Evolutionary conservation across 139 green algal species (phyloP), one percentile per base, ranked within the genome.

Genomic region (Eudorina sp.): DNA sequence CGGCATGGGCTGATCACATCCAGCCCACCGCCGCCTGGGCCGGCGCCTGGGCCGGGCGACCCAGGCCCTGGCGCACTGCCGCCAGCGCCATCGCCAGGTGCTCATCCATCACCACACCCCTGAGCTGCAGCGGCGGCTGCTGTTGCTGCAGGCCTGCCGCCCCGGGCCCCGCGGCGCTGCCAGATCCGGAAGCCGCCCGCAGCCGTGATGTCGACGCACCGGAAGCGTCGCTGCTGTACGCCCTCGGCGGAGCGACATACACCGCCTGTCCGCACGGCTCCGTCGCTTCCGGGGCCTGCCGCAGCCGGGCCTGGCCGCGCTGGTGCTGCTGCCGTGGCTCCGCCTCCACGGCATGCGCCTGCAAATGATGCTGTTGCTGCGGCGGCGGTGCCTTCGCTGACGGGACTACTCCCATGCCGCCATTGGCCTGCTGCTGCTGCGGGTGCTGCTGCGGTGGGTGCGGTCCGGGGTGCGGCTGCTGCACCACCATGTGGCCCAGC

Each of bases 401-500:
- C n/a, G n/a, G n/a, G n/a, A n/a, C n/a, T n/a, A n/a, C 58, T 29
- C 18, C n/a, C 18, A 27, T 27, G 58, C 58, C n/a, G 58, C 58
- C 9, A 43, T 51, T 48, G 73, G 1, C 38, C 3, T 62, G 45
- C 38, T 60, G 43, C 27, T 3, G 43, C 27, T 60, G 72, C 27
- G 3, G 43, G 9, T 58, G 73, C 2, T 81, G 73, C 45, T 64
- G 45, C 1, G 43, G 25, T 6, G 13, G 45, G 11, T 64, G 73
- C 2, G 27, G 73, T 14, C 7, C 64, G n/a, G n/a, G n/a, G 5
- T 45, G 34, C n/a, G 41, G 45, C 6, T 64, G 27, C 14, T 46
- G 73, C 25, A 81, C 46, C n/a, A 81, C 45, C n/a, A 43, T 43
- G 70, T 79, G 70, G 25, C 73, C 45, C 1, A 81, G 73, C 29